Conservation (phyloP, 352 stramenopile genomes). For the Aphanomyces stellatus region DNA sequence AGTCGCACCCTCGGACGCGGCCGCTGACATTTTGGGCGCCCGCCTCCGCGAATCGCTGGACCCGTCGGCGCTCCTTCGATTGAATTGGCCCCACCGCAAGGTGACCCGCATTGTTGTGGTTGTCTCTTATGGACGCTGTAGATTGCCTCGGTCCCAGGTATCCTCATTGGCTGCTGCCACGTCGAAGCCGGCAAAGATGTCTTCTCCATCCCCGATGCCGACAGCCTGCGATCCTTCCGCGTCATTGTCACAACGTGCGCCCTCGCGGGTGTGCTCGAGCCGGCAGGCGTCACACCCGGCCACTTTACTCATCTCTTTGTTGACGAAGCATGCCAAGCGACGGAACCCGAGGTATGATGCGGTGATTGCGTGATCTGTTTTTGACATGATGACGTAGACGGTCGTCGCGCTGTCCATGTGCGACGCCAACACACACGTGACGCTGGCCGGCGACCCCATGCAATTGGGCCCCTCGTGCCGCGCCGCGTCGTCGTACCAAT, state of each 20-base stretch:
- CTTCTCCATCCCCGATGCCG: neutral
- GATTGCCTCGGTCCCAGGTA: neutral
- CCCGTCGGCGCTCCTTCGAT: neutral
- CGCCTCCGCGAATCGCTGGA: neutral
- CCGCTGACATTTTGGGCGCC: slow-evolving; percentile 21
- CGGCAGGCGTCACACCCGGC: neutral
- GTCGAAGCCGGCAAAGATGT: neutral
- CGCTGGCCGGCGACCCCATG: slow-evolving; percentile 1
- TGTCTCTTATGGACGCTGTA: neutral
- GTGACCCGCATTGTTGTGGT: neutral
- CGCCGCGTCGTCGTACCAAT: neutral
- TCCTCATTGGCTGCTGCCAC: neutral
- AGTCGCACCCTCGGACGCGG: slow-evolving; percentile 20
- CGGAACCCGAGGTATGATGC: neutral
- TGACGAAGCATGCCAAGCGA: slow-evolving; percentile 18
- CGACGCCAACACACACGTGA: neutral
- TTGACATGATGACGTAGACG: neutral
- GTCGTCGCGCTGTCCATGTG: neutral
- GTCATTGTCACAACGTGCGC: neutral
- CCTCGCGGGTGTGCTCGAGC: neutral
- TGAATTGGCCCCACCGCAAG: slow-evolving; percentile 7
- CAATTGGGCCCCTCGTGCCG: neutral
- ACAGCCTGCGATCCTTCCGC: neutral
- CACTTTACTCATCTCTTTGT: slow-evolving; percentile 9
- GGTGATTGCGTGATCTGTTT: neutral